These are phyloP conservation scores for Zygosaccharomyces sapae DNA, from an alignment of 1,139 yeast species.

Conservation along the genomic window DNA sequence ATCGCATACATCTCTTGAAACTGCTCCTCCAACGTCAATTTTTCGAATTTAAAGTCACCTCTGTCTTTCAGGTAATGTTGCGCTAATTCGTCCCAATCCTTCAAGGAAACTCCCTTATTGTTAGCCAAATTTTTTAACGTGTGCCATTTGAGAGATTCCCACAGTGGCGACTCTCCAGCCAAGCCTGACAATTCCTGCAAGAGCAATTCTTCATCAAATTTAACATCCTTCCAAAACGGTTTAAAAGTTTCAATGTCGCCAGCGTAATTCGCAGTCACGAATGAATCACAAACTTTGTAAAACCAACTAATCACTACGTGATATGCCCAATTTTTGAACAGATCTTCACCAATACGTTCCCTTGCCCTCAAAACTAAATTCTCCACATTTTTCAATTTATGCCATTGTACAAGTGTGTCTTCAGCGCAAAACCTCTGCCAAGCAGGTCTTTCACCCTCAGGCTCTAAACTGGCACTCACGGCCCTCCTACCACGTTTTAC, in stretches of 20 bases:
- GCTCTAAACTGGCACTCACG: constrained; percentile 6
- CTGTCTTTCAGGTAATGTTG: constrained; percentile 45
- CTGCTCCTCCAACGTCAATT: constrained; percentile 43
- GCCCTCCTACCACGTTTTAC: constrained; percentile 8
- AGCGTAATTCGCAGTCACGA: constrained; percentile 19
- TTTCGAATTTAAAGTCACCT: constrained; percentile 37
- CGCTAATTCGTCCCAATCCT: constrained; percentile 47
- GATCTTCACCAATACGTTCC: constrained; percentile 11
- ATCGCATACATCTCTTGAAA: constrained; percentile 46
- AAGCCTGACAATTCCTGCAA: constrained; percentile 21
- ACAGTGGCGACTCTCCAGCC: constrained; percentile 13
- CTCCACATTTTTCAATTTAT: constrained; percentile 16
- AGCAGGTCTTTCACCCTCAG: constrained; percentile 15
- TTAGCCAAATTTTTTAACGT: constrained; percentile 40
- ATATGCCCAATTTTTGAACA: constrained; percentile 30
- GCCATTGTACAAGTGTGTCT: constrained; percentile 23
- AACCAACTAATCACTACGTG: constrained; percentile 36
- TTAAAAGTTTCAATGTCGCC: constrained; percentile 17
- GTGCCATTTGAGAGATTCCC: constrained; percentile 32
- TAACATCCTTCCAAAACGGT: constrained; percentile 30
- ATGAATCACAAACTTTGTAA: constrained; percentile 32
- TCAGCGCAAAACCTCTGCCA: constrained; percentile 30
- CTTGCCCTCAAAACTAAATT: constrained; percentile 13
- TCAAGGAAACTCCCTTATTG: constrained; percentile 29
- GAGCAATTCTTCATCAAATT: constrained; percentile 31